Conservation (phyloP, 192 early-diverging fungal species). For the Coemansia sp. region DNA sequence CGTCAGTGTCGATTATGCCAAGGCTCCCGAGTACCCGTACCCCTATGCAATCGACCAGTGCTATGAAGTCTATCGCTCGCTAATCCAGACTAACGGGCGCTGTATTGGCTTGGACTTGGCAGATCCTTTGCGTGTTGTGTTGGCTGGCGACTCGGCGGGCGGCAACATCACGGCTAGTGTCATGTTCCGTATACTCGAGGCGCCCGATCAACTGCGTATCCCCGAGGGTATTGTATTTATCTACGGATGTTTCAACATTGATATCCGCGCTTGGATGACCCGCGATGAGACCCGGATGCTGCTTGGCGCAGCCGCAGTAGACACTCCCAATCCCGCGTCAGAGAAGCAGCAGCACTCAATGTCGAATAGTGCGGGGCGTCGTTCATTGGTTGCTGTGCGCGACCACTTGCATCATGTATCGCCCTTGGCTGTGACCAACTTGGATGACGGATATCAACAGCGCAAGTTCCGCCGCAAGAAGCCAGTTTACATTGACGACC, state of each 20-base stretch:
- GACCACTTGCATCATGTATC: constrained; percentile 69
- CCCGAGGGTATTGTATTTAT: constrained; percentile 82
- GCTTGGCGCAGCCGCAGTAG: constrained; percentile 16
- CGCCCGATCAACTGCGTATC: constrained; percentile 59
- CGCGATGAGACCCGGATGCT: constrained; percentile 42
- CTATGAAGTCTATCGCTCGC: constrained; percentile 80
- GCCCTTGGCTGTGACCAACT: constrained; percentile 61
- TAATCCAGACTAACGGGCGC: constrained; percentile 77
- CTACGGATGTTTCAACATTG: constrained; percentile 92
- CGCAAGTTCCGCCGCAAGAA: constrained; percentile 6
- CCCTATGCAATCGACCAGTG: constrained; percentile 90
- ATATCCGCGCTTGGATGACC: constrained; percentile 93
- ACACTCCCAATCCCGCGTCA: not conserved
- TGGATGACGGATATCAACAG: constrained; percentile 40
- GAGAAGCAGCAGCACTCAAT: constrained; percentile 8
- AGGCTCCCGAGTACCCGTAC: constrained; percentile 95
- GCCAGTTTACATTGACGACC: constrained; percentile 33
- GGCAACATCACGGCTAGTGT: constrained; percentile 83
- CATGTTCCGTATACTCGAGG: constrained; percentile 79
- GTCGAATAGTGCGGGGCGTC: constrained; percentile 7
- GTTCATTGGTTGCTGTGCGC: constrained; percentile 62
- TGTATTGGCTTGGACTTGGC: constrained; percentile 75
- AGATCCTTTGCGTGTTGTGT: constrained; percentile 69
- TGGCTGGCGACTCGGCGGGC: constrained; percentile 95
- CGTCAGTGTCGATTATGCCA: constrained; percentile 88